These are phyloP conservation scores for Bondarzewia mesenterica DNA, from an alignment of 1,284 basidiomycete species.

Conservation along the genomic window DNA sequence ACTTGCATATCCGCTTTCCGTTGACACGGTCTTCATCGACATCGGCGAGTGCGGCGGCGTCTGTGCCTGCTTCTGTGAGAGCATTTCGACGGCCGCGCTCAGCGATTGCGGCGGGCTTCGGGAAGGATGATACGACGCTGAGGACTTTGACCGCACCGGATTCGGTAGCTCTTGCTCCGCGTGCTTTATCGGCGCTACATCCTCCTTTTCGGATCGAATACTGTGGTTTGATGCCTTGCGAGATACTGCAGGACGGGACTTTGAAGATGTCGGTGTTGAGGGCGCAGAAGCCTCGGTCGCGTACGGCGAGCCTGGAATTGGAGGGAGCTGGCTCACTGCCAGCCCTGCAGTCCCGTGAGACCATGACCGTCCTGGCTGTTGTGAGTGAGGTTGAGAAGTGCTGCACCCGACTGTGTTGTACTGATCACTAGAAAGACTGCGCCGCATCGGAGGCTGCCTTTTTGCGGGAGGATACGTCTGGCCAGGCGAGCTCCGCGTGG, in stretches of 20 bases:
- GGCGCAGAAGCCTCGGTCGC: constrained; percentile 29
- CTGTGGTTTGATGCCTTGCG: neutral
- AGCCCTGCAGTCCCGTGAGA: constrained; percentile 8
- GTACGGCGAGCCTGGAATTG: constrained; percentile 56
- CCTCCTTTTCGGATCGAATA: neutral
- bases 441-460: constrained; percentile 21
- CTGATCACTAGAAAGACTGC: constrained; percentile 33
- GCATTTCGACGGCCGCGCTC: constrained; percentile 30
- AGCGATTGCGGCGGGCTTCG: constrained; percentile 29
- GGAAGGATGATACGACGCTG: constrained; percentile 4
- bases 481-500: neutral
- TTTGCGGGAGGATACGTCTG: constrained; percentile 7
- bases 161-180: neutral
- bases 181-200: neutral
- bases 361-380: constrained; percentile 4
- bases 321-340: constrained; percentile 33
- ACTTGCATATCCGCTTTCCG: constrained; percentile 14
- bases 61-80: constrained; percentile 5
- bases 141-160: neutral
- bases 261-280: neutral
- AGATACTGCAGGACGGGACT: neutral
- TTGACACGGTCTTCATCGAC: constrained; percentile 4
- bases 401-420: constrained; percentile 10
- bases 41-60: constrained; percentile 10
- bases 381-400: constrained; percentile 1